Evolutionary conservation across 2,329 filamentous ascomycete genomes (phyloP).

Genomic region (Fusarium liriodendri): DNA sequence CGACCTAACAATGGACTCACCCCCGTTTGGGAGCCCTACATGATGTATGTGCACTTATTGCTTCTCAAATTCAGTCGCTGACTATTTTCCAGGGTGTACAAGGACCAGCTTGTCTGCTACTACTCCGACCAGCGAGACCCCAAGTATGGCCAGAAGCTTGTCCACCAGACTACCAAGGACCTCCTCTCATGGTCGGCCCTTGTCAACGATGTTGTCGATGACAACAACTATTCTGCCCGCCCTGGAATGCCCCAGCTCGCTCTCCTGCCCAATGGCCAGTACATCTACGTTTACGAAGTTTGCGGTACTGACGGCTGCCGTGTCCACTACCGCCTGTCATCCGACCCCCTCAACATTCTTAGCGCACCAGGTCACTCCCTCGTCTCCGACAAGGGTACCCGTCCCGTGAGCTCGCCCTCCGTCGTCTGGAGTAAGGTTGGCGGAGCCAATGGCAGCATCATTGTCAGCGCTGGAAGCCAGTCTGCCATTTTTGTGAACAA

Average conservation of each 20-base stretch:
- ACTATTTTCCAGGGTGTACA: constrained; percentile 55
- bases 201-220: constrained; percentile 69
- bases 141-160: constrained; percentile 73
- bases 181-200: constrained; percentile 68
- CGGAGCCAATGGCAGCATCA: constrained; percentile 57
- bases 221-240: constrained; percentile 66
- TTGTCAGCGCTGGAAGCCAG: constrained; percentile 54
- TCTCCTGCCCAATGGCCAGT: constrained; percentile 63
- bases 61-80: not conserved
- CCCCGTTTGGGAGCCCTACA: constrained; percentile 79
- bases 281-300: constrained; percentile 73
- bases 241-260: constrained; percentile 76
- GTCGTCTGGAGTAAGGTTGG: constrained; percentile 57
- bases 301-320: constrained; percentile 57
- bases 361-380: constrained; percentile 46
- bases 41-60: constrained; percentile 53
- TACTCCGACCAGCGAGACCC: constrained; percentile 78
- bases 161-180: constrained; percentile 71
- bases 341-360: constrained; percentile 51
- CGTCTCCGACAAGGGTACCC: constrained; percentile 47
- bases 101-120: constrained; percentile 71
- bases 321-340: constrained; percentile 57
- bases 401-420: constrained; percentile 55
- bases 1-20: constrained; percentile 72
- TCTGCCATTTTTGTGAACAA: constrained; percentile 57